Base-by-base conservation (phyloP, 2,329 filamentous ascomycete species). In the Aspergillus aculeatinus region DNA sequence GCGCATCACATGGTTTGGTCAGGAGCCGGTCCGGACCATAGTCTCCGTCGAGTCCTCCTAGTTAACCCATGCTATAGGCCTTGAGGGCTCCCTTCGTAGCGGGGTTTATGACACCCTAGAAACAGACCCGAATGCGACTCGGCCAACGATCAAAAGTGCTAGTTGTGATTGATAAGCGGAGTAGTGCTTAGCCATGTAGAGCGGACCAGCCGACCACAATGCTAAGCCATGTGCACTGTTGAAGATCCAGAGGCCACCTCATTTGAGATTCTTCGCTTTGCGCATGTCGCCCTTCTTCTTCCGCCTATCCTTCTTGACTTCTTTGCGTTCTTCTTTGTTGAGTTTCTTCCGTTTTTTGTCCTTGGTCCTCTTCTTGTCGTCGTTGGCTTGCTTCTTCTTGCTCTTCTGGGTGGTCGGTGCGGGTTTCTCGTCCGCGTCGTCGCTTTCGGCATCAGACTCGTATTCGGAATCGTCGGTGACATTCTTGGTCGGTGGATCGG, bases 251-350 rank as follows among this genome's bases (percentile, higher is more conserved):
- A 23, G 48, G 23, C 53, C 7, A 44, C 16, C 39, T 67, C 64
- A 70, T 64, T 68, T 66, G 23, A 64, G 63, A 55, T 70, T 69
- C 44, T 66, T 71, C 21, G 74, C 72, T 50, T 72, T 72, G 42
- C 66, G 50, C 39, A 55, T 27, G n/a, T 63, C 47, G 39, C 54
- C 51, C 39, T 60, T 64, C 39, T 60, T 64, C 52, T 62, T 60
- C 14, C 54, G 52, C 42, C 61, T 53, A 25, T 80, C 74, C 69
- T 84, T 81, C 65, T 71, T 69, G 31, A 65, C 61, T 44, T 70
- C 63, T 57, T 59, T 70, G 57, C 61, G 68, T 33, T 64, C 69
- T 47, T 67, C 67, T 59, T 69, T 72, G 58, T 58, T 71, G 48
- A 64, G 65, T 59, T 67, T 72, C 49, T 65, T 72, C 57, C 67